phyloP scores from a whole-genome alignment of 2,329 filamentous ascomycete species.

The Alternaria sp. region DNA sequence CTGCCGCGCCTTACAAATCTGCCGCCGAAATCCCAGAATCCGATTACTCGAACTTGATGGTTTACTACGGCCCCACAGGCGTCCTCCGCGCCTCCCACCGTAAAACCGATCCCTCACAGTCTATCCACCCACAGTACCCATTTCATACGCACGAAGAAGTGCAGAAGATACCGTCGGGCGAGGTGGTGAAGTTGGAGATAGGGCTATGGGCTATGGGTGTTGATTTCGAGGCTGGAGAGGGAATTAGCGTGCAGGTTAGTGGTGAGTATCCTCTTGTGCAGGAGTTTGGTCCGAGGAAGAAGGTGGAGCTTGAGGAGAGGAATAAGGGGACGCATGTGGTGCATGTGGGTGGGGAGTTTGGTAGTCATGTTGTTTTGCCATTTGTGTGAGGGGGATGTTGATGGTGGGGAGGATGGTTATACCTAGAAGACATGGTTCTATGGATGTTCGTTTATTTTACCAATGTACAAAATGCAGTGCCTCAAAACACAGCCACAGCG shows the following conservation, averaged over 20 bases:
- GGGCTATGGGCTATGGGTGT: conserved; percentile 44
- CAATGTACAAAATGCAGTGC: background rate
- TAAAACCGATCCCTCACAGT: conserved; percentile 8
- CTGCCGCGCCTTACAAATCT: background rate
- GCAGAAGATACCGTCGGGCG: conserved; percentile 48
- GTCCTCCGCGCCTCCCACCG: conserved; percentile 22
- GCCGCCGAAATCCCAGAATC: conserved; percentile 15
- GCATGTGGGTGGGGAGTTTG: conserved; percentile 11
- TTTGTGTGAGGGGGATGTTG: background rate
- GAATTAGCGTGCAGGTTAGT: conserved; percentile 5
- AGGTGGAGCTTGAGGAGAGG: conserved; percentile 7
- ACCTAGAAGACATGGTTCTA: background rate
- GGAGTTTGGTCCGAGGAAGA: conserved; percentile 10
- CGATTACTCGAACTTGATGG: conserved; percentile 10
- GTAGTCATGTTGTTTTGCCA: conserved; percentile 8
- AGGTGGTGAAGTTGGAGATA: conserved; percentile 31
- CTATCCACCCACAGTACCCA: conserved; percentile 26
- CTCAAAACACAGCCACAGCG: background rate
- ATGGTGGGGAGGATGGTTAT: background rate
- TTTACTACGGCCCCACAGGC: conserved; percentile 13
- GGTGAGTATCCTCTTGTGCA: conserved; percentile 12
- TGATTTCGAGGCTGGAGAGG: conserved; percentile 49
- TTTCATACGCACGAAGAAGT: conserved; percentile 51
- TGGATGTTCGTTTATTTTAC: background rate
- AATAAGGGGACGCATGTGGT: conserved; percentile 17